phyloP scores from a whole-genome alignment of 495 filamentous ascomycete species.

The Penicillium verhagenii region DNA sequence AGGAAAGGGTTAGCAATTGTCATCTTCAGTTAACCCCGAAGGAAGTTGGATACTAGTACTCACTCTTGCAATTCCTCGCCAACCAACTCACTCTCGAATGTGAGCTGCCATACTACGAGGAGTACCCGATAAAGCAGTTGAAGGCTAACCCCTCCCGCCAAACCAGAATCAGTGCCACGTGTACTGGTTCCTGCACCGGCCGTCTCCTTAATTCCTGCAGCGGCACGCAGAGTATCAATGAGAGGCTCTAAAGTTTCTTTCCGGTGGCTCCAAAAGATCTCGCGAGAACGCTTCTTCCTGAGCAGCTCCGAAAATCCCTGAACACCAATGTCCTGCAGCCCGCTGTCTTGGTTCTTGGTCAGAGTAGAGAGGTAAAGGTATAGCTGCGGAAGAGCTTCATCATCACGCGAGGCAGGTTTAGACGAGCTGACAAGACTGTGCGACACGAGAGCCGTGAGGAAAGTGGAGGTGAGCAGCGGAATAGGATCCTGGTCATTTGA shows the following conservation, averaged over 20 bases:
- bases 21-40: not conserved
- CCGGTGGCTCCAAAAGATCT: slow-evolving; percentile 84
- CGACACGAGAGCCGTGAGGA: slow-evolving; percentile 79
- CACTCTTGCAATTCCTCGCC: slow-evolving; percentile 87
- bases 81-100: slow-evolving; percentile 81
- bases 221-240: slow-evolving; percentile 76
- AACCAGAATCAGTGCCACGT: slow-evolving; percentile 58
- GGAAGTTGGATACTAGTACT: slow-evolving; percentile 14
- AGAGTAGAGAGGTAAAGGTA: slow-evolving; percentile 81
- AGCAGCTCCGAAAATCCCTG: slow-evolving; percentile 87
- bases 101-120: slow-evolving; percentile 90
- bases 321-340: slow-evolving; percentile 93
- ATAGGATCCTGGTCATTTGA: slow-evolving; percentile 81
- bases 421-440: slow-evolving; percentile 57
- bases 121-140: slow-evolving; percentile 95
- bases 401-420: slow-evolving; percentile 55
- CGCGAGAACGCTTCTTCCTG: slow-evolving; percentile 68
- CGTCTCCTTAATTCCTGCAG: slow-evolving; percentile 68
- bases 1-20: not conserved
- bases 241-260: slow-evolving; percentile 80
- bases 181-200: slow-evolving; percentile 55
- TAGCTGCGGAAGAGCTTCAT: slow-evolving; percentile 80
- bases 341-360: slow-evolving; percentile 78
- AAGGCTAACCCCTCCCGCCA: slow-evolving; percentile 81
- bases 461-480: slow-evolving; percentile 84